Conservation (phyloP, 179 eudicot species). For the Carnegiea gigantea region DNA sequence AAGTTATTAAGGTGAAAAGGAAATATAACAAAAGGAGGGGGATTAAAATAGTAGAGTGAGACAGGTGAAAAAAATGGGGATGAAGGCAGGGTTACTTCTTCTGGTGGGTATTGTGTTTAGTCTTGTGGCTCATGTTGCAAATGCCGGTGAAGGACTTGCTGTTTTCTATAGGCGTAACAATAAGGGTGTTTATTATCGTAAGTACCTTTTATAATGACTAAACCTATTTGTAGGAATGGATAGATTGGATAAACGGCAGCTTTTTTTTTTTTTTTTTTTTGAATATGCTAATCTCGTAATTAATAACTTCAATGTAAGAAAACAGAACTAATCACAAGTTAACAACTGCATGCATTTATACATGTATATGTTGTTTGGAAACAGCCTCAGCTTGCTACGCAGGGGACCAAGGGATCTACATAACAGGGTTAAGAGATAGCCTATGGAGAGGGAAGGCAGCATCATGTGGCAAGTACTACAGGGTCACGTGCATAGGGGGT, state of each 20-base stretch:
- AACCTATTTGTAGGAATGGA: too few species aligned
- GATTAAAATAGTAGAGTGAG: too few species aligned
- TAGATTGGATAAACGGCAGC: too few species aligned
- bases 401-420: not conserved
- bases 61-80: not conserved
- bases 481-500: slow-evolving; percentile 9
- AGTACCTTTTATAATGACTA: not conserved
- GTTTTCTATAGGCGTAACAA: not conserved
- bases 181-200: not conserved
- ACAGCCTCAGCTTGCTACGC: slow-evolving; percentile 7
- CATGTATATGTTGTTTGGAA: not conserved
- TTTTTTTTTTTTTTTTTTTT: too few species aligned
- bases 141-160: slow-evolving; percentile 5
- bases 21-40: too few species aligned
- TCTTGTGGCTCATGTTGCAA: not conserved
- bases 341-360: too few species aligned
- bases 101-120: not conserved
- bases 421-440: not conserved
- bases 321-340: too few species aligned
- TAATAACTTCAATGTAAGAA: too few species aligned
- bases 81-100: not conserved
- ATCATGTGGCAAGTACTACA: slow-evolving; percentile 9
- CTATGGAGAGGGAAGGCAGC: not conserved
- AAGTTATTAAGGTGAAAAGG: too few species aligned
- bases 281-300: too few species aligned